These are phyloP conservation scores for Sindora glabra DNA, from an alignment of 306 rosid species.

Conservation along the genomic window DNA sequence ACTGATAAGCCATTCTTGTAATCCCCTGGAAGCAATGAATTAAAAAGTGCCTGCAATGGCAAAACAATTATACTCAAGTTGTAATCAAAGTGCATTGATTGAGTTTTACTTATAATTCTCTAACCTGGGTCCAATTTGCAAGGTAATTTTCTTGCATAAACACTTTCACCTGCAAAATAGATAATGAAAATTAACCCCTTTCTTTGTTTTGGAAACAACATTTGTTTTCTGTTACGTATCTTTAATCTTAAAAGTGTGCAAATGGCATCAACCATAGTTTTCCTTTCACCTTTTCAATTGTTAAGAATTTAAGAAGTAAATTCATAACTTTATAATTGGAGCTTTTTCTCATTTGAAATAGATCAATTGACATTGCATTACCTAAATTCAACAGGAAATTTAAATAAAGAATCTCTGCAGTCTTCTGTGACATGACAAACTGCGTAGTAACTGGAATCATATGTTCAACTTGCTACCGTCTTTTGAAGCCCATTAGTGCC, in stretches of 20 bases:
- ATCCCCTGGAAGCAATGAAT: constrained; percentile 81
- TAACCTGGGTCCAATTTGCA: constrained; percentile 95
- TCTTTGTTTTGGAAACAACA: too few species aligned
- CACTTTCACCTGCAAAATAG: constrained; percentile 78
- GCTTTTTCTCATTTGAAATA: not conserved
- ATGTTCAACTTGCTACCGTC: too few species aligned
- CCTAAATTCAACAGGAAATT: too few species aligned
- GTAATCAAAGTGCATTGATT: constrained; percentile 16
- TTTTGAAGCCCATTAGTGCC: constrained; percentile 98
- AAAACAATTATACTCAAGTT: not conserved
- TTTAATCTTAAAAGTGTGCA: not conserved
- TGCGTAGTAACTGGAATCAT: too few species aligned
- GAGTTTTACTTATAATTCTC: constrained; percentile 4
- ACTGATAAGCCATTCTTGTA: constrained; percentile 78
- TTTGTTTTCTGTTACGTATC: too few species aligned
- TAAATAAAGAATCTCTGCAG: too few species aligned
- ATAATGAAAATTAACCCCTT: too few species aligned
- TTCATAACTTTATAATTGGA: not conserved
- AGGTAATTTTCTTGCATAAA: constrained; percentile 89
- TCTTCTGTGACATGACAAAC: too few species aligned
- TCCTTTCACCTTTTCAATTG: not conserved
- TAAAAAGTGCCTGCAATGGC: constrained; percentile 60
- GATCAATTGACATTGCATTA: not conserved
- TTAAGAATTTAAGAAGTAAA: too few species aligned
- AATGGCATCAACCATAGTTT: not conserved